These are phyloP conservation scores for Ailanthus altissimus DNA, from an alignment of 345 rosid genomes.

Conservation along the genomic window DNA sequence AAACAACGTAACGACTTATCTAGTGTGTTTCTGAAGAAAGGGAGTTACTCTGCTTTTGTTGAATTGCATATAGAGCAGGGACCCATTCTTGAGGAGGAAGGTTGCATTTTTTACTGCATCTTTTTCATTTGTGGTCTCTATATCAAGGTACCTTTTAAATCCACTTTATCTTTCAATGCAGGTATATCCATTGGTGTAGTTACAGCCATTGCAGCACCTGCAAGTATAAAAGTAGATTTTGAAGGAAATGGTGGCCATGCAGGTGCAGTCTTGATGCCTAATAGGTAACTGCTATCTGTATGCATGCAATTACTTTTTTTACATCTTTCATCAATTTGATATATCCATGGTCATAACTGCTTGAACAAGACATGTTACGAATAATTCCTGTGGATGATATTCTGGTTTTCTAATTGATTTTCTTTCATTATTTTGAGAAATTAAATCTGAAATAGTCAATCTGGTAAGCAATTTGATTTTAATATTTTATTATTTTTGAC, in stretches of 20 bases:
- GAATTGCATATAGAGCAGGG: constrained; percentile 99
- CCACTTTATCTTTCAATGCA: constrained; percentile 28
- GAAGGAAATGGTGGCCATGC: constrained; percentile 98
- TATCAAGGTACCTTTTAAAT: constrained; percentile 9
- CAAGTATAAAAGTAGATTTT: constrained; percentile 87
- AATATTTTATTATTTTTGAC: neutral
- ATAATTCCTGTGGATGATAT: neutral
- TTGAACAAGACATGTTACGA: neutral
- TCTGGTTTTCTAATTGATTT: neutral
- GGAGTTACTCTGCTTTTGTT: constrained; percentile 74
- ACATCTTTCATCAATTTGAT: neutral
- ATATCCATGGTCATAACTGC: neutral
- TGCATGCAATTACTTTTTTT: neutral
- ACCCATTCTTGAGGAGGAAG: constrained; percentile 85
- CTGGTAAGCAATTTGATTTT: neutral
- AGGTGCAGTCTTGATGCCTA: constrained; percentile 91
- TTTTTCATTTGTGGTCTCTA: neutral
- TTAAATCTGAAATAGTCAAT: neutral
- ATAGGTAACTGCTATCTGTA: constrained; percentile 47
- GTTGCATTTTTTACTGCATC: constrained; percentile 33
- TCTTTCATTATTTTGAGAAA: neutral
- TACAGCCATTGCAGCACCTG: constrained; percentile 97
- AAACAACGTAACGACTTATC: constrained; percentile 55
- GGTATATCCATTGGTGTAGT: constrained; percentile 82
- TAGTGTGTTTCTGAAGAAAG: constrained; percentile 62